Base-by-base conservation (phyloP, 495 filamentous ascomycete genomes). In the Chaetomium fimeti region DNA sequence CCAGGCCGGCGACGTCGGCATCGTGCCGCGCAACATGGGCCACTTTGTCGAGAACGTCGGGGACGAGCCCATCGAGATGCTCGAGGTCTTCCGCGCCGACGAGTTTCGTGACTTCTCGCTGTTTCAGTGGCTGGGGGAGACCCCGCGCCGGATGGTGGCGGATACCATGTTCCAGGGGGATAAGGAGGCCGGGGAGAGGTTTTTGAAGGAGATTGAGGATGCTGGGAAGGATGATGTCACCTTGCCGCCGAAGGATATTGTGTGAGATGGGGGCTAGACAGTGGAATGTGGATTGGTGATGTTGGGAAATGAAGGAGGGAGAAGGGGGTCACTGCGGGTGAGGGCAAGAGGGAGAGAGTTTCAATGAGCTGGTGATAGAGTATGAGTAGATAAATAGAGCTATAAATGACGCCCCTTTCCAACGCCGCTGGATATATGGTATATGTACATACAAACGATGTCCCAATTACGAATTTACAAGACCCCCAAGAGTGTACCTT, bases 91-190 rank as follows among this genome's bases (percentile, higher is more conserved):
- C 72, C 77, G 81, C 11, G 79, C 83, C 0, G 84, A 86, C 57
- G 74, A 81, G 65, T 86, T 86, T 64, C 74, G 80, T 43, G 87
- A 89, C 60, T 87, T 90, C 67, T 85, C 82, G 5, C 75, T 89
- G 18, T 86, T 87, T 69, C 85, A 90, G 72, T 90, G 87, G 87
- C 70, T 90, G 68, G 87, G 85, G 5, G 83, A 87, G 76, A 87
- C 85, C 16, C 87, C 87, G 25, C 75, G 80, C 71, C 71, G 81
- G 48, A 76, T 87, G 74, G 86, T 89, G 25, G 78, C 78, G 25
- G 87, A 89, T 55, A 82, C 85, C 66, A 60, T 89, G 18, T 89
- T 88, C 70, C 69, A 76, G 28, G 75, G 77, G 25, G 82, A 88
- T 63, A 73, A 78, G 18, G 76, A 83, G 68, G 78, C 77, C 0